Evolutionary conservation across 495 filamentous ascomycete genomes (phyloP), one percentile per base, ranked within the genome.

Genomic region (Neurospora africana): DNA sequence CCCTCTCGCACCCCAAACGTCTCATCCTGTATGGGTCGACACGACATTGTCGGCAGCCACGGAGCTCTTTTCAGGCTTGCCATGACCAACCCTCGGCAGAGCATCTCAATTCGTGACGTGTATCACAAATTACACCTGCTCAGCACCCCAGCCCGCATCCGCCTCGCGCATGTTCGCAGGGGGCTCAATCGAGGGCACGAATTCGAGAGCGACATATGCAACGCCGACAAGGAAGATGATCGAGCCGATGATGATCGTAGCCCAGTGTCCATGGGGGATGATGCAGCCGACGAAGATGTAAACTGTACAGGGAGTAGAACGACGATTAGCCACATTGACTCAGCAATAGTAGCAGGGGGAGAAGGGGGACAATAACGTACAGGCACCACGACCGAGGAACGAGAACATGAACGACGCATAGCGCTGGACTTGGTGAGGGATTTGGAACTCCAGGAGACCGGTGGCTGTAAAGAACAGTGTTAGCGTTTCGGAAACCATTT

Each of bases 361-460:
- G 36, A 68, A 70, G 47, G 38, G 19, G 69, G 40, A 35, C 9
- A 39, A 69, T 41, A 11, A 90, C 93, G 83, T 88, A 98, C 94
- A 98, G 80, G 93, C 84, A 80, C 95, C 95, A 76, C 95, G 94
- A 70, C 95, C 95, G 75, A 98, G 80, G 87, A 99, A 98, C 65
- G 91, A 94, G 87, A 98, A 98, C 78, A 98, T 89, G 89, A 99
- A 99, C 33, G 91, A 94, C 21, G 94, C 95, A 86, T 98, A 98
- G 80, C 92, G 89, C 72, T 93, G 91, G 43, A 97, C 86, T 80
- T 97, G 94, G 40, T 94, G 92, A 5, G 96, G 96, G 75, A 97
- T 93, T 82, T 97, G 94, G 83, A 97, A 95, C 83, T 99, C 95
- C 76, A 93, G 88, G 35, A 92, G 81, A 13, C 81, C 86, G 71